Percentiles rank a stretch among this genome's conserved stretches.
Conservation (phyloP, 2,329 filamentous ascomycete species). For the Emmonsia crescens region DNA sequence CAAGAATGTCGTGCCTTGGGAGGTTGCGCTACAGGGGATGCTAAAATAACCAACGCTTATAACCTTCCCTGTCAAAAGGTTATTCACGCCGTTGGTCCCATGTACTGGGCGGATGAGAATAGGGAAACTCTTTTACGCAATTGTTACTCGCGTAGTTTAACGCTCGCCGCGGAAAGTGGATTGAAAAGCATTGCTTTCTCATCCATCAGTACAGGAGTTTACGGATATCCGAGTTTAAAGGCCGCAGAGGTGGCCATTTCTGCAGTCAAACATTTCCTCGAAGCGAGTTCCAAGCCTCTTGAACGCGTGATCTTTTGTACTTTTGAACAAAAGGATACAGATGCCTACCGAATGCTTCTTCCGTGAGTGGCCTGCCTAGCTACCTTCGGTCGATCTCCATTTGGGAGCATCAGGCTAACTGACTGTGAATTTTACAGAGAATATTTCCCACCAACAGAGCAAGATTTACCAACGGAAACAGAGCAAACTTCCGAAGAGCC, state of each 20-base stretch:
- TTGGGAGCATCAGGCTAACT: background rate
- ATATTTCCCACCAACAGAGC: conserved; percentile 40
- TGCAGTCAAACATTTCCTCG: conserved; percentile 46
- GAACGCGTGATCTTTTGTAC: conserved; percentile 75
- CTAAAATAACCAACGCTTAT: conserved; percentile 75
- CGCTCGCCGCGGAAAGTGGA: conserved; percentile 57
- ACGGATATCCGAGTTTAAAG: conserved; percentile 66
- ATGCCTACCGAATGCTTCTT: conserved; percentile 57
- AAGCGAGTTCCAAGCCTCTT: conserved; percentile 37
- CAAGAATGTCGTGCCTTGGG: conserved; percentile 59
- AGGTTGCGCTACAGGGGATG: conserved; percentile 66
- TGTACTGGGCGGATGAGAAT: conserved; percentile 46
- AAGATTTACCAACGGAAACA: conserved; percentile 18
- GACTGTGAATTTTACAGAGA: conserved; percentile 23
- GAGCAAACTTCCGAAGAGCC: conserved; percentile 12
- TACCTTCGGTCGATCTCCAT: background rate
- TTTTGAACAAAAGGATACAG: conserved; percentile 66
- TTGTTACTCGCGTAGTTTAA: conserved; percentile 62
- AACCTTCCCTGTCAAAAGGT: conserved; percentile 63
- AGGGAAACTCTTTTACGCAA: conserved; percentile 36
- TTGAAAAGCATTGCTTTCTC: conserved; percentile 70
- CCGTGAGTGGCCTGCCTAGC: conserved; percentile 51
- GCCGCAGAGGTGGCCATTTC: conserved; percentile 64
- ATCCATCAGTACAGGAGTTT: conserved; percentile 77
- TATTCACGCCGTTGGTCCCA: conserved; percentile 83